A percentile compares a stretch with the other conserved stretches of the same genome.
Conservation (phyloP, 139 green algal species). For the Zygnema circumcarinatum region DNA sequence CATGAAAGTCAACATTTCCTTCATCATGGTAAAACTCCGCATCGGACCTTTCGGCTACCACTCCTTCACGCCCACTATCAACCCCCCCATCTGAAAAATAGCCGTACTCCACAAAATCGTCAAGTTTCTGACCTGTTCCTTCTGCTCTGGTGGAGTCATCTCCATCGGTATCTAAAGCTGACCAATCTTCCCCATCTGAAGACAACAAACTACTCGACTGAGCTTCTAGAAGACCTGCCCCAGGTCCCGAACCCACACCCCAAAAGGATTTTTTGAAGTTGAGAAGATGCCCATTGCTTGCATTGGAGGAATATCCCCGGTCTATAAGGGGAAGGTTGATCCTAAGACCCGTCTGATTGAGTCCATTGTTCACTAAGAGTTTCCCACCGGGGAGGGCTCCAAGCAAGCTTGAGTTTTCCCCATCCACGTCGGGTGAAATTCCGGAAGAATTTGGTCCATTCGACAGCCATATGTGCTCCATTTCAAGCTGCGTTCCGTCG, state of each 20-base stretch:
- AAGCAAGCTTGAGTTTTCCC: not conserved
- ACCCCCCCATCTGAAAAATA: not conserved
- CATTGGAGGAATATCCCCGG: not conserved
- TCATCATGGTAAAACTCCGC: constrained; percentile 25
- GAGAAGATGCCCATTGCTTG: not conserved
- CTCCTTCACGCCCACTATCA: not conserved
- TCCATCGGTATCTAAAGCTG: constrained; percentile 1
- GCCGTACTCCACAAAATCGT: not conserved
- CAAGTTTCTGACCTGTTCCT: not conserved
- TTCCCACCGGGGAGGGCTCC: not conserved
- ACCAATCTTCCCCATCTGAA: constrained; percentile 5
- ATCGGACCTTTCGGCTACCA: not conserved
- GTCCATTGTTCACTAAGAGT: not conserved
- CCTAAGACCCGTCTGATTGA: not conserved
- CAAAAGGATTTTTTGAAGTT: not conserved
- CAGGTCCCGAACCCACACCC: not conserved
- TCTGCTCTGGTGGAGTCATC: not conserved
- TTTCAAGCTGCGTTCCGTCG: not conserved
- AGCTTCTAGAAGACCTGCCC: not conserved
- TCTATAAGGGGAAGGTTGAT: not conserved
- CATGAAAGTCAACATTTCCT: constrained; percentile 39
- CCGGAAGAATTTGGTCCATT: not conserved
- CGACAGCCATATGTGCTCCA: not conserved
- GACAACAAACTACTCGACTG: not conserved
- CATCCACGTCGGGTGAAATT: not conserved